Evolutionary conservation across 441 rosid species (phyloP), one percentile per base, ranked within the genome.

Genomic region (Lagerstroemia fauriei): DNA sequence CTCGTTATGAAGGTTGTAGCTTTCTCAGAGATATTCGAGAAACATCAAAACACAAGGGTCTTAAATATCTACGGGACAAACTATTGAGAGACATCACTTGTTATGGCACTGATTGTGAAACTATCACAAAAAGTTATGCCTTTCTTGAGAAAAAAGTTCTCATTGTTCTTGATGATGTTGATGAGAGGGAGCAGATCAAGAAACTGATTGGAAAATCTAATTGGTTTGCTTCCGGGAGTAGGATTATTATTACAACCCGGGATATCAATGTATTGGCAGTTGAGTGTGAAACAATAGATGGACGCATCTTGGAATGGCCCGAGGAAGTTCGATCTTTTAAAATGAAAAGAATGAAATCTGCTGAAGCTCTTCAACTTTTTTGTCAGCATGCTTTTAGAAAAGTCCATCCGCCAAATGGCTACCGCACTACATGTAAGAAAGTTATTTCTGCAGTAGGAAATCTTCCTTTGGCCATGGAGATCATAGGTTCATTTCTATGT

Each of bases 361-460:
- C 14, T 14, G 47, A 56, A 50, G 79, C 79, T 51, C 66, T 51
- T 29, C 63, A 22, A n/a, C 57, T 76, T 50, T 76, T 76, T 31
- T 27, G 44, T 32, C 12, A 9, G 13, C 65, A 50, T 31, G 79
- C 51, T 0, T 68, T 22, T 68, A 0, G 1, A 1, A 22, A 16
- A 31, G 3, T 0, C 47, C 10, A 16, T 29, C 51, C 46, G 0
- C 20, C 20, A 1, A 2, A 27, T 47, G 81, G 27, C 6, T 50
- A 27, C 32, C 75, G 25, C 0, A 0, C 0, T 0, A 27, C 38
- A 1, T 51, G 48, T 1, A 13, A 0, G 48, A 0, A 18, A 47
- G 51, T 79, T 29, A 44, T 68, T 5, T 0, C 0, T 18, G 50
- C 4, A 7, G 3, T 56, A 0, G 41, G 76, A 9, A 0, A 0